Conservation (phyloP, 257 asterid species). For the Ajuga chamaepitys region DNA sequence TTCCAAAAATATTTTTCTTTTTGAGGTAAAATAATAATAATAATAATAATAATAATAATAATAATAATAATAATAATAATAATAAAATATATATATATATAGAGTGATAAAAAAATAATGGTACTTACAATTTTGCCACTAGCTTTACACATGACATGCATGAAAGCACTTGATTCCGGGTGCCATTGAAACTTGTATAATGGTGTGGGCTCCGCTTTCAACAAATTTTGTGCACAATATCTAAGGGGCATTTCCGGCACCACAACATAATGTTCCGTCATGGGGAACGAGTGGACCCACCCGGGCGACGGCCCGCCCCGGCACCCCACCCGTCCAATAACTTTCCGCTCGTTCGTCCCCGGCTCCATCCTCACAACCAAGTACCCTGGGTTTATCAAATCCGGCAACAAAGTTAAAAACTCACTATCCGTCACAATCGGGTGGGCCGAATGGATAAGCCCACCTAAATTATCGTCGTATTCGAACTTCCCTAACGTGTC, state of each 20-base stretch:
- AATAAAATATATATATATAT: neutral
- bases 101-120: neutral
- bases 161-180: slow-evolving; percentile 68
- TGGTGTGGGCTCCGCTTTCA: slow-evolving; percentile 93
- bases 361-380: slow-evolving; percentile 67
- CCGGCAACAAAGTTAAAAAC: slow-evolving; percentile 67
- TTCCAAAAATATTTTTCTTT: too few species aligned
- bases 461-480: slow-evolving; percentile 59
- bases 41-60: too few species aligned
- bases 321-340: slow-evolving; percentile 70
- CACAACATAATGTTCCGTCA: slow-evolving; percentile 74
- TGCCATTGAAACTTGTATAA: slow-evolving; percentile 87
- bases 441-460: slow-evolving; percentile 87
- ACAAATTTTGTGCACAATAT: slow-evolving; percentile 76
- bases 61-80: too few species aligned
- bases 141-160: slow-evolving; percentile 84
- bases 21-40: too few species aligned
- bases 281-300: slow-evolving; percentile 97
- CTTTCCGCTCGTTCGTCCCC: slow-evolving; percentile 72
- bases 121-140: slow-evolving; percentile 71
- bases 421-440: slow-evolving; percentile 77
- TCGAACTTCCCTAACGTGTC: slow-evolving; percentile 66
- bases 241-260: slow-evolving; percentile 98
- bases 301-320: slow-evolving; percentile 84
- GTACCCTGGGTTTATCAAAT: slow-evolving; percentile 74